phyloP scores from a whole-genome alignment of 2,329 filamentous ascomycete genomes.

The Penicillium polonicum region DNA sequence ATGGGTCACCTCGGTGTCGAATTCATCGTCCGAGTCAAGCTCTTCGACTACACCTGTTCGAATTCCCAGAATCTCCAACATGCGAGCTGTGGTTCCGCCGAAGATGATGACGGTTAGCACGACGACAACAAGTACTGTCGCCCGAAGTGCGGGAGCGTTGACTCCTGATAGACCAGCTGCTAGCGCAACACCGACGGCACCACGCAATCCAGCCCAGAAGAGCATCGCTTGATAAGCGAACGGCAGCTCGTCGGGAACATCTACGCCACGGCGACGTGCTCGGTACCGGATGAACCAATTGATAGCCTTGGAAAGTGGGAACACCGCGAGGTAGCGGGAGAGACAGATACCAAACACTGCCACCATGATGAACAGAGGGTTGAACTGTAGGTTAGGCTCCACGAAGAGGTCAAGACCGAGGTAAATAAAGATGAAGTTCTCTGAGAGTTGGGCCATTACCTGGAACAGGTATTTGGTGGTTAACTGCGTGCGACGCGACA shows the following conservation, averaged over 20 bases:
- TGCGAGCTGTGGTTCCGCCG: conserved; percentile 91
- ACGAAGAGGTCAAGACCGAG: conserved; percentile 93
- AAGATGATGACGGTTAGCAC: conserved; percentile 99
- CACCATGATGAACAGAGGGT: conserved; percentile 91
- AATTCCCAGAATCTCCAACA: conserved; percentile 97
- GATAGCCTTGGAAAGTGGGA: conserved; percentile 83
- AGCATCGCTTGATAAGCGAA: conserved; percentile 99
- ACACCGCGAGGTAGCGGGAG: conserved; percentile 90
- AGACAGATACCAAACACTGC: conserved; percentile 88
- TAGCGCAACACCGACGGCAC: conserved; percentile 91
- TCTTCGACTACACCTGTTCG: conserved; percentile 95
- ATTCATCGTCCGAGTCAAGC: conserved; percentile 96
- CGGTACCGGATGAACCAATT: conserved; percentile 92
- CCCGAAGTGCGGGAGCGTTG: conserved; percentile 78
- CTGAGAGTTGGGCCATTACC: conserved; percentile 87
- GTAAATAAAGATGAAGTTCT: conserved; percentile 99
- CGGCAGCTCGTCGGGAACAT: conserved; percentile 82
- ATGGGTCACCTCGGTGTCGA: conserved; percentile 82
- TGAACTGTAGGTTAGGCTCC: conserved; percentile 81
- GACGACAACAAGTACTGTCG: conserved; percentile 95
- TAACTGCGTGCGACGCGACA: conserved; percentile 94
- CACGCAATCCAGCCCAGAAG: conserved; percentile 96
- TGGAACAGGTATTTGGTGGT: conserved; percentile 98
- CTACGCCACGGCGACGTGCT: conserved; percentile 70
- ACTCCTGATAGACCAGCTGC: conserved; percentile 82